These are phyloP conservation scores for Kodamaea lidongshanica DNA, from an alignment of 805 yeast species.

Conservation along the genomic window DNA sequence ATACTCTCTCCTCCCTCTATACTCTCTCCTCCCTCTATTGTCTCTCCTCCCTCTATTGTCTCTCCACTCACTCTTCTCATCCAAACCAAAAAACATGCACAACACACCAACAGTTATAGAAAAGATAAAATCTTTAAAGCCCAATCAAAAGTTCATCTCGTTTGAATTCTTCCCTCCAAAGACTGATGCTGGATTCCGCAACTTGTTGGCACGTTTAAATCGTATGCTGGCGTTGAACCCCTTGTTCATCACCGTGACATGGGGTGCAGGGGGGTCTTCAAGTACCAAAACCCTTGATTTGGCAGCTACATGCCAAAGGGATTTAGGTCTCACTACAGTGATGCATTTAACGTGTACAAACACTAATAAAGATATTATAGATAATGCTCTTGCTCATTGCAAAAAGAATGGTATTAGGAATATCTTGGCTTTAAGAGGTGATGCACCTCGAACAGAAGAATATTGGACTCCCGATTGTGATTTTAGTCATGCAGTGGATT, in stretches of 20 bases:
- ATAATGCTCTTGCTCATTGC: constrained; percentile 68
- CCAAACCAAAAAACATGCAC: too few relatives aligned
- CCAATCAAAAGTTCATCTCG: constrained; percentile 64
- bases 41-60: too few relatives aligned
- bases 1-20: too few relatives aligned
- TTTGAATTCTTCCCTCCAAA: constrained; percentile 97
- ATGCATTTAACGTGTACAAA: constrained; percentile 96
- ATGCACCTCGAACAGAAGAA: constrained; percentile 79
- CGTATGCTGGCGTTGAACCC: constrained; percentile 89
- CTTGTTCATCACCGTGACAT: constrained; percentile 83
- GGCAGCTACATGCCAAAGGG: constrained; percentile 69
- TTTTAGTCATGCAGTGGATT: constrained; percentile 76
- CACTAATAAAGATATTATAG: constrained; percentile 70
- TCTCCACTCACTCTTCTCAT: too few relatives aligned
- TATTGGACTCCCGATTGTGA: constrained; percentile 50
- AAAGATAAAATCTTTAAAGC: constrained; percentile 42
- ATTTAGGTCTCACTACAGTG: constrained; percentile 80
- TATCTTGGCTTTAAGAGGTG: constrained; percentile 91
- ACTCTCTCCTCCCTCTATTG: too few relatives aligned
- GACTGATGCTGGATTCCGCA: constrained; percentile 81
- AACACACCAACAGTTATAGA: constrained; percentile 50
- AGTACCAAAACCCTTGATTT: constrained; percentile 79
- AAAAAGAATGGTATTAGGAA: constrained; percentile 75
- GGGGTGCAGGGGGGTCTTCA: constrained; percentile 99
- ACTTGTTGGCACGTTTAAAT: constrained; percentile 76